Percentiles rank a stretch among this genome's conserved stretches.
Conservation (phyloP, 1,139 yeast species). For the Suhomyces kunorum region DNA sequence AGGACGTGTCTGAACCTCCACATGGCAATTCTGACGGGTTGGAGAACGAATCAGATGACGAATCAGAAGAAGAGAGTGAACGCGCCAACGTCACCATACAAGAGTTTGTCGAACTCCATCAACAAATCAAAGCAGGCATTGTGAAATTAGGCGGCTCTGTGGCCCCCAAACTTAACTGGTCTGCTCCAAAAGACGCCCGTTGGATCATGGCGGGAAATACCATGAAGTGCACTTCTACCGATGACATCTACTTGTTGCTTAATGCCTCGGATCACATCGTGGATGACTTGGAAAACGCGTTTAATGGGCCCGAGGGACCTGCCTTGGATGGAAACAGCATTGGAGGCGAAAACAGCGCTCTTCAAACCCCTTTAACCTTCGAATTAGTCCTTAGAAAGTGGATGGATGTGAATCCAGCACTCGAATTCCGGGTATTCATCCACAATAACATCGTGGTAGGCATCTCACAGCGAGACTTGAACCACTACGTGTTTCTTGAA, state of each 20-base stretch:
- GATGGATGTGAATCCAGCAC: constrained; percentile 80
- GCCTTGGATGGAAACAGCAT: neutral
- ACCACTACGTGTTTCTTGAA: constrained; percentile 70
- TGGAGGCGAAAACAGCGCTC: constrained; percentile 9
- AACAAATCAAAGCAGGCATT: constrained; percentile 44
- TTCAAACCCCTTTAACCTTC: constrained; percentile 25
- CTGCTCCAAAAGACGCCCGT: constrained; percentile 90
- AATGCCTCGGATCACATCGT: constrained; percentile 86
- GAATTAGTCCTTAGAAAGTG: constrained; percentile 81
- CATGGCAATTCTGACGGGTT: neutral
- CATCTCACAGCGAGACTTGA: constrained; percentile 81
- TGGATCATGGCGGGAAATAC: constrained; percentile 87
- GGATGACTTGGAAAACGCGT: constrained; percentile 79
- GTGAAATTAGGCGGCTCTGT: constrained; percentile 55
- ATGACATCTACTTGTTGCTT: constrained; percentile 75
- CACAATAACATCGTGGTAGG: constrained; percentile 63
- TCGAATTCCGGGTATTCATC: constrained; percentile 87
- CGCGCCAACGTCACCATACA: constrained; percentile 54
- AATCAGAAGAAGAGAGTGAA: constrained; percentile 17
- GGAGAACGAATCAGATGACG: constrained; percentile 19
- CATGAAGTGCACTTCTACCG: constrained; percentile 64
- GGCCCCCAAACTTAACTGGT: constrained; percentile 93
- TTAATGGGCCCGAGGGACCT: constrained; percentile 19
- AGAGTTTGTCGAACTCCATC: constrained; percentile 61
- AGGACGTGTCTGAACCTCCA: constrained; percentile 27